Conservation (phyloP, 208 protist genomes). For the Leishmania gerbilli region DNA sequence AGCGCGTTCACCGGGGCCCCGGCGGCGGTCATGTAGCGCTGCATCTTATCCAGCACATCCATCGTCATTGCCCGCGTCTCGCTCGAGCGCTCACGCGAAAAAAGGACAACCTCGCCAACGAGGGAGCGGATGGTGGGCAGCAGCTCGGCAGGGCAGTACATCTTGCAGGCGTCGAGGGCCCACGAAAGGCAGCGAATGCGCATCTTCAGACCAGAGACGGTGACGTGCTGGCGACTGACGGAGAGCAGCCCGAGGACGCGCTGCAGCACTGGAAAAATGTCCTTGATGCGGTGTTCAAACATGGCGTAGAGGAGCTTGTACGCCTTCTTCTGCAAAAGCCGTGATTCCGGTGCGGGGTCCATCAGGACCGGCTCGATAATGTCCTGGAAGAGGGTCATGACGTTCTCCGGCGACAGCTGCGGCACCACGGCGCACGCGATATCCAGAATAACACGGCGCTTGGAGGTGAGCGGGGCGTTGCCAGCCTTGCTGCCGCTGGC, state of each 20-base stretch:
- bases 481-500: slow-evolving; percentile 2
- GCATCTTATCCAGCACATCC: slow-evolving; percentile 89
- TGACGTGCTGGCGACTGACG: slow-evolving; percentile 77
- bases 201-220: slow-evolving; percentile 89
- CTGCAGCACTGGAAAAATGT: slow-evolving; percentile 73
- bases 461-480: slow-evolving; percentile 66
- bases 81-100: slow-evolving; percentile 78
- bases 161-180: slow-evolving; percentile 88
- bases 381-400: slow-evolving; percentile 62
- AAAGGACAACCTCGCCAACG: slow-evolving; percentile 78
- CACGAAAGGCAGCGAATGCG: slow-evolving; percentile 85
- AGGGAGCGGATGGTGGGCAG: slow-evolving; percentile 52
- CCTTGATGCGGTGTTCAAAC: slow-evolving; percentile 83
- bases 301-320: slow-evolving; percentile 89
- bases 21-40: slow-evolving; percentile 63
- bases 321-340: slow-evolving; percentile 88
- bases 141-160: slow-evolving; percentile 76
- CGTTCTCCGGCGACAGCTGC: slow-evolving; percentile 67
- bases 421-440: slow-evolving; percentile 80
- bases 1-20: slow-evolving; percentile 71
- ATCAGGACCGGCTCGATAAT: slow-evolving; percentile 86
- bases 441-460: slow-evolving; percentile 85
- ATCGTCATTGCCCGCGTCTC: slow-evolving; percentile 82
- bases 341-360: slow-evolving; percentile 75
- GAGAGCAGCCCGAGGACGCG: slow-evolving; percentile 72